Conservation (phyloP, 257 asterid genomes). For the Scutellaria galericulata region DNA sequence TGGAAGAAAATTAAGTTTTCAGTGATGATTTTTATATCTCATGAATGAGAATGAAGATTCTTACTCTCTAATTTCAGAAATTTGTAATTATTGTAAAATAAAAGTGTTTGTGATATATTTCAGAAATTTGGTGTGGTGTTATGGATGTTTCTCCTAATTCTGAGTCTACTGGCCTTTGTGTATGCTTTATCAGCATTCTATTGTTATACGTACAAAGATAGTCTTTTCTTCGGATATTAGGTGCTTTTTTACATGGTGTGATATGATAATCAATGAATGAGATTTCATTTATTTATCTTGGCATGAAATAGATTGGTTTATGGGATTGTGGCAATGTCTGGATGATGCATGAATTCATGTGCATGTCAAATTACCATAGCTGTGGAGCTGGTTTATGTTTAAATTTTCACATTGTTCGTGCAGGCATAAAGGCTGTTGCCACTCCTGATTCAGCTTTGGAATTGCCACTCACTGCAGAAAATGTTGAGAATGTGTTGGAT, state of each 20-base stretch:
- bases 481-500: constrained; percentile 89
- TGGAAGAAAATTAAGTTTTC: not conserved
- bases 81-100: not conserved
- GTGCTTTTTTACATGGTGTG: constrained; percentile 42
- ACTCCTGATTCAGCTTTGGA: constrained; percentile 69
- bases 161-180: not conserved
- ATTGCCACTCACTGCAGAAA: constrained; percentile 86
- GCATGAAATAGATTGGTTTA: not conserved
- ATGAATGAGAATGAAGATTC: not conserved
- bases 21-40: not conserved
- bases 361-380: not conserved
- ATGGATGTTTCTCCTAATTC: not conserved
- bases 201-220: not conserved
- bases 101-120: too few species aligned
- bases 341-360: not conserved
- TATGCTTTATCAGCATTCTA: constrained; percentile 1
- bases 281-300: not conserved
- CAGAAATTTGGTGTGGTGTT: not conserved
- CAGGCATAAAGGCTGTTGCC: constrained; percentile 76
- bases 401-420: constrained; percentile 28
- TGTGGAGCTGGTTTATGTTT: not conserved
- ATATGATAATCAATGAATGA: constrained; percentile 44
- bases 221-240: not conserved
- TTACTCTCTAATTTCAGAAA: not conserved
- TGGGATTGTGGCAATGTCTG: not conserved